phyloP scores from a whole-genome alignment of 768 basidiomycete species.

The Trametes sanguinea region DNA sequence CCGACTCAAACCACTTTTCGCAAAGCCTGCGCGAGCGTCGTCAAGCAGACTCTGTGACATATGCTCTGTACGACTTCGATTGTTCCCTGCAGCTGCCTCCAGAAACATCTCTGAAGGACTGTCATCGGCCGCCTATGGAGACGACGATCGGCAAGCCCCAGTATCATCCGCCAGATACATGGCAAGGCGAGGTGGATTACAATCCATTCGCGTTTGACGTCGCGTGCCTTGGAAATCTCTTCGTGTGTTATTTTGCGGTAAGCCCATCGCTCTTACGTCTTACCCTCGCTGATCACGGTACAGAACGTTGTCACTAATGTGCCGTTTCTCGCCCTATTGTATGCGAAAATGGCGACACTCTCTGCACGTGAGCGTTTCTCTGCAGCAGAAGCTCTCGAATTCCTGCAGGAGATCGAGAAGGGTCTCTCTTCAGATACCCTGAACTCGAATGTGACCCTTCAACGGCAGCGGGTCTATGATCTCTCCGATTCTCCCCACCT shows the following conservation, averaged over 20 bases:
- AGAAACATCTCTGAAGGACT: not conserved
- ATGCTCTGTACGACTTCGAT: conserved; percentile 1
- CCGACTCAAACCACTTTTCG: not conserved
- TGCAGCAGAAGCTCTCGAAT: not conserved
- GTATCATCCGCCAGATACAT: not conserved
- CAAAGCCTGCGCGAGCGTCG: not conserved
- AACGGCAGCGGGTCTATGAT: not conserved
- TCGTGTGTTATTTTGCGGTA: not conserved
- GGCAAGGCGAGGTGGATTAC: conserved; percentile 1
- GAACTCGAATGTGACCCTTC: not conserved
- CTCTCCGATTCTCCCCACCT: not conserved
- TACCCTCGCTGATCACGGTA: not conserved
- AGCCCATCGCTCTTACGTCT: not conserved
- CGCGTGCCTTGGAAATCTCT: conserved; percentile 1
- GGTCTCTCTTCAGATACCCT: not conserved
- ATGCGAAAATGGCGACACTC: not conserved
- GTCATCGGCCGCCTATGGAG: not conserved
- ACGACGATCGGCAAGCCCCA: not conserved
- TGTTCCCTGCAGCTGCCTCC: not conserved
- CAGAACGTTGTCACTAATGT: conserved; percentile 1
- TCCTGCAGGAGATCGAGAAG: not conserved
- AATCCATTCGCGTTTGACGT: conserved; percentile 9
- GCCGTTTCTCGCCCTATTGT: conserved; percentile 1
- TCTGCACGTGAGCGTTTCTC: not conserved
- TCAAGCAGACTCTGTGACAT: not conserved